A percentile compares a stretch with the other conserved stretches of the same genome.
These are phyloP conservation scores for Lanzia echinophila DNA, from an alignment of 2,329 filamentous ascomycete genomes.

Conservation along the genomic window DNA sequence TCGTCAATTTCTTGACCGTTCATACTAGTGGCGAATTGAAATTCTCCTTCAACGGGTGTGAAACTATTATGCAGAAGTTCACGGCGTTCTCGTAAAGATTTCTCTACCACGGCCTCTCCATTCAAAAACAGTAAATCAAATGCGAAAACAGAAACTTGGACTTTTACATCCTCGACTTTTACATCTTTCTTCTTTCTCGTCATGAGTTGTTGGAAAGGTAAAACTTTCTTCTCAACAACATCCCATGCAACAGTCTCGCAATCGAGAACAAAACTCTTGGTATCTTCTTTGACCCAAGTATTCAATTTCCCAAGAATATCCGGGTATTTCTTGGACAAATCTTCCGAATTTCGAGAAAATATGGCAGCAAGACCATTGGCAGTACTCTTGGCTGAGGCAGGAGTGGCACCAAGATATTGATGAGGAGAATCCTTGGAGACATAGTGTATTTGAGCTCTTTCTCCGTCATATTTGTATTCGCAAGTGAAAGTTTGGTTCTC, in stretches of 20 bases:
- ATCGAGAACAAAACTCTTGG: slow-evolving; percentile 94
- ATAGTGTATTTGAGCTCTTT: slow-evolving; percentile 97
- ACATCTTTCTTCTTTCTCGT: slow-evolving; percentile 97
- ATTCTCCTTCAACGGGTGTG: slow-evolving; percentile 75
- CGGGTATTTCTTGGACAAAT: slow-evolving; percentile 94
- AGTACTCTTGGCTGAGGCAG: slow-evolving; percentile 50
- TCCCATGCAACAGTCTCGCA: slow-evolving; percentile 99
- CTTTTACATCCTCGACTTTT: slow-evolving; percentile 88
- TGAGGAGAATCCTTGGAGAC: slow-evolving; percentile 73
- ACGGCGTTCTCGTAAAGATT: slow-evolving; percentile 75
- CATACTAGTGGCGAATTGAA: slow-evolving; percentile 80
- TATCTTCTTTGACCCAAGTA: slow-evolving; percentile 82
- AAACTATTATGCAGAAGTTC: slow-evolving; percentile 70
- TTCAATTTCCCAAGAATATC: slow-evolving; percentile 86
- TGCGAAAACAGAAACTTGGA: slow-evolving; percentile 95
- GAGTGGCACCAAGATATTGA: slow-evolving; percentile 57
- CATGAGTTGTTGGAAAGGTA: slow-evolving; percentile 98
- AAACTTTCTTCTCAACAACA: slow-evolving; percentile 84
- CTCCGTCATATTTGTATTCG: slow-evolving; percentile 98
- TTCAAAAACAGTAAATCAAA: slow-evolving; percentile 94
- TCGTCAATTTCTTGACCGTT: slow-evolving; percentile 86
- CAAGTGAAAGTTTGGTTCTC: slow-evolving; percentile 94
- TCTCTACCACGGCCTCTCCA: slow-evolving; percentile 82
- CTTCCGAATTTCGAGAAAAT: slow-evolving; percentile 95
- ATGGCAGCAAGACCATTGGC: slow-evolving; percentile 71